These are phyloP conservation scores for Aspergillus affinis DNA, from an alignment of 495 filamentous ascomycete genomes.

Conservation along the genomic window DNA sequence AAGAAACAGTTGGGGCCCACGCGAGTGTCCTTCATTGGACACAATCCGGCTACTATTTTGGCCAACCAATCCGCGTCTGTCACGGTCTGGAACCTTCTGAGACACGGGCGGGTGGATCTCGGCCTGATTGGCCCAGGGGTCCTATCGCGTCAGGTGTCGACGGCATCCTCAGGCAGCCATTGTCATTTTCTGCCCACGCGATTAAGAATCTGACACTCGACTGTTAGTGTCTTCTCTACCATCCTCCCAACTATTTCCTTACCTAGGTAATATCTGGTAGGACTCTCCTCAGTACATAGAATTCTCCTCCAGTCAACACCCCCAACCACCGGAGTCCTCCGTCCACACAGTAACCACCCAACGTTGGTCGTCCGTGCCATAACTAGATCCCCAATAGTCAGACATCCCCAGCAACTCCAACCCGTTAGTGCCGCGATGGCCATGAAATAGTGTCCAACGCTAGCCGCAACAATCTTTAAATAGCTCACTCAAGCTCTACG, in stretches of 20 bases:
- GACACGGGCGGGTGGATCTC: constrained; percentile 8
- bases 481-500: not conserved
- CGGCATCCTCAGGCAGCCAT: not conserved
- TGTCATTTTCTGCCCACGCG: not conserved
- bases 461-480: not conserved
- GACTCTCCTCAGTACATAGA: no score
- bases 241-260: no score
- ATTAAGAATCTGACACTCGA: not conserved
- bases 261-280: no score
- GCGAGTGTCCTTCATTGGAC: not conserved
- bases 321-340: no score
- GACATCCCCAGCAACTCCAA: constrained; percentile 3
- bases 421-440: not conserved
- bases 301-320: no score
- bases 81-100: constrained; percentile 16
- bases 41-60: constrained; percentile 18
- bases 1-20: not conserved
- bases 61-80: constrained; percentile 9
- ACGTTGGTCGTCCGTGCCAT: not conserved
- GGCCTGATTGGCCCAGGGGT: no score
- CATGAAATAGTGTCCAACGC: not conserved
- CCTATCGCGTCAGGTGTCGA: not conserved
- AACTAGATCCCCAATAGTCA: constrained; percentile 10
- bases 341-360: no score
- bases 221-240: not conserved